These are phyloP conservation scores for Rhizopogon roseolus DNA, from an alignment of 768 basidiomycete genomes.

Conservation along the genomic window DNA sequence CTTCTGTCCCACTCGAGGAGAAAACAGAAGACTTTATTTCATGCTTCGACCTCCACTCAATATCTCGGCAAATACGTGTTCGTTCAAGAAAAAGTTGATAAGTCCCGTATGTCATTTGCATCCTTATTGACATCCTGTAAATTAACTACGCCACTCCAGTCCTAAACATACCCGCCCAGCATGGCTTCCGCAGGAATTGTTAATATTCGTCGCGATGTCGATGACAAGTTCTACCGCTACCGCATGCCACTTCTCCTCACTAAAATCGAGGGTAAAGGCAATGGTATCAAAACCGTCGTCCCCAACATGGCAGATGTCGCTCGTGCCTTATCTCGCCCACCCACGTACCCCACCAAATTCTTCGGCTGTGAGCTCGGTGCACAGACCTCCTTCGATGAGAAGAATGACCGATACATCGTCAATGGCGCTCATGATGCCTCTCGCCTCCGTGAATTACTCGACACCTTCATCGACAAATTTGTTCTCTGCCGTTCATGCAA, in stretches of 20 bases:
- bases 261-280: constrained; percentile 98
- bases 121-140: neutral
- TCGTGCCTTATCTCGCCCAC: constrained; percentile 89
- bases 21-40: constrained; percentile 45
- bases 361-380: constrained; percentile 99
- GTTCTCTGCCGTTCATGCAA: constrained; percentile 97
- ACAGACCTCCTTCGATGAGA: constrained; percentile 94
- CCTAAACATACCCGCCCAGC: constrained; percentile 58
- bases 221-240: constrained; percentile 96
- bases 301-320: constrained; percentile 99
- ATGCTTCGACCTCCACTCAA: constrained; percentile 88
- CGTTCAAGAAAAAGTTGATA: constrained; percentile 45
- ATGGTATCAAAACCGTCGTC: constrained; percentile 98
- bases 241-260: constrained; percentile 94
- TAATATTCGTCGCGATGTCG: constrained; percentile 93
- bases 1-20: constrained; percentile 29
- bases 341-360: constrained; percentile 97
- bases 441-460: constrained; percentile 92
- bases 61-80: constrained; percentile 63
- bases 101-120: constrained; percentile 40
- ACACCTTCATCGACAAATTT: constrained; percentile 97
- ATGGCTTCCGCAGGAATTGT: constrained; percentile 83
- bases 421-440: constrained; percentile 93
- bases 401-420: constrained; percentile 97
- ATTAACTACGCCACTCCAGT: constrained; percentile 32